Evolutionary conservation across 768 basidiomycete species (phyloP).

Genomic region (Collybiopsis luxurians): DNA sequence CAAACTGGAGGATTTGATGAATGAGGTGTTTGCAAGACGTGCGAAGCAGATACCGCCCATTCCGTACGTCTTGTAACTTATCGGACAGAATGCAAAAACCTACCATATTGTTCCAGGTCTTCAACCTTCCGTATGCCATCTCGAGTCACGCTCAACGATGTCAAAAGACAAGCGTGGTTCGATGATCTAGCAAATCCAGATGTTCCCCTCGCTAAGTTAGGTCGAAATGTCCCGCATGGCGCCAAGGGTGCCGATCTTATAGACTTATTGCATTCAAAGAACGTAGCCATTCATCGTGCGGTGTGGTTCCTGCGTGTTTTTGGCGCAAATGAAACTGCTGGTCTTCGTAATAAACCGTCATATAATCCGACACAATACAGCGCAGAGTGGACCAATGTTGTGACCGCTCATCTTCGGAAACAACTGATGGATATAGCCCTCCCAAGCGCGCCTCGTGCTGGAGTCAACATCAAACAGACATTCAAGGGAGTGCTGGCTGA

Average conservation of each 20-base stretch:
- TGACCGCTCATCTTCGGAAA: constrained; percentile 81
- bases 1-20: constrained; percentile 73
- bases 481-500: constrained; percentile 84
- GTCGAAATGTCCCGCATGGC: constrained; percentile 84
- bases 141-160: constrained; percentile 78
- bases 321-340: constrained; percentile 85
- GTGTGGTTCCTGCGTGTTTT: constrained; percentile 88
- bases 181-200: constrained; percentile 77
- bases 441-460: constrained; percentile 73
- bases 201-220: constrained; percentile 77
- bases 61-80: constrained; percentile 47
- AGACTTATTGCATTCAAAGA: constrained; percentile 72
- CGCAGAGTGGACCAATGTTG: constrained; percentile 79
- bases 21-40: constrained; percentile 67
- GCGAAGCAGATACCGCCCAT: constrained; percentile 54
- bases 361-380: constrained; percentile 85
- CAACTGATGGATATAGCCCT: constrained; percentile 76
- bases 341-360: constrained; percentile 71
- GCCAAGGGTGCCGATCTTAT: constrained; percentile 83
- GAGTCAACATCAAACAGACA: constrained; percentile 77
- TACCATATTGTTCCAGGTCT: constrained; percentile 32
- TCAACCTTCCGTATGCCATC: constrained; percentile 78
- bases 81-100: not conserved
- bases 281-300: constrained; percentile 77
- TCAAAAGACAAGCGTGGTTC: constrained; percentile 81